Evolutionary conservation across 1,139 yeast species (phyloP), one percentile per base, ranked within the genome.

Genomic region (Arxiozyma bovina): DNA sequence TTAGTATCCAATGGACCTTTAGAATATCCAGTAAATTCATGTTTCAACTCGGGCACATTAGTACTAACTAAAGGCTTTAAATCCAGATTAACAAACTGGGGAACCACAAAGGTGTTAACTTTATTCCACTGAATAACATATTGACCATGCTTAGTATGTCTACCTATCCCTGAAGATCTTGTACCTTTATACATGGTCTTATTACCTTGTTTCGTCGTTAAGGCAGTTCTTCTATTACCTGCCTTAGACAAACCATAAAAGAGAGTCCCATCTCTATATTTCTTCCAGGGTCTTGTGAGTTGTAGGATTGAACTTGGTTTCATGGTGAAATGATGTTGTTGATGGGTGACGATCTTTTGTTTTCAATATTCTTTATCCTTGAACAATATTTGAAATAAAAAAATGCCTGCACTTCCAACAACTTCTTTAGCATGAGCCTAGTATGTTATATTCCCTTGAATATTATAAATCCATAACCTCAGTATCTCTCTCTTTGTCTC

Each of bases 111-210:
- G 0, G 98, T 90, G 65, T 97, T 79, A 40, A 91, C 99, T 67
- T 85, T 89, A 45, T 74, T 72, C 89, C 96, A 93, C 73, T 88
- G 79, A 60, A 93, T 79, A 18, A 81, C 76, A 70, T 88, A 94
- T 42, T 81, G 79, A 53, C 96, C 97, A 60, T 77, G 77, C 42
- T 77, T 75, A 55, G 94, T 85, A 68, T 86, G 81, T 55, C 77
- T 78, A 67, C 99, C 99, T 59, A 89, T 82, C 71, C 98, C 97
- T 1, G 96, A 80, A 6, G 99, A 88, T 58, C 98, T 81, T 22
- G 98, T 93, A 75, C 99, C 99, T 70, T 91, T 93, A 73, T 94
- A 93, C 73, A 78, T 88, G 65, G 87, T 84, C 76, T 91, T 90
- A 74, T 91, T 93, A 65, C 99, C 98, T 69, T 89, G 93, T 67